Percentiles rank a stretch among this genome's conserved stretches.
These are phyloP conservation scores for Backusella luteola DNA, from an alignment of 192 early-diverging fungal genomes.

Conservation along the genomic window DNA sequence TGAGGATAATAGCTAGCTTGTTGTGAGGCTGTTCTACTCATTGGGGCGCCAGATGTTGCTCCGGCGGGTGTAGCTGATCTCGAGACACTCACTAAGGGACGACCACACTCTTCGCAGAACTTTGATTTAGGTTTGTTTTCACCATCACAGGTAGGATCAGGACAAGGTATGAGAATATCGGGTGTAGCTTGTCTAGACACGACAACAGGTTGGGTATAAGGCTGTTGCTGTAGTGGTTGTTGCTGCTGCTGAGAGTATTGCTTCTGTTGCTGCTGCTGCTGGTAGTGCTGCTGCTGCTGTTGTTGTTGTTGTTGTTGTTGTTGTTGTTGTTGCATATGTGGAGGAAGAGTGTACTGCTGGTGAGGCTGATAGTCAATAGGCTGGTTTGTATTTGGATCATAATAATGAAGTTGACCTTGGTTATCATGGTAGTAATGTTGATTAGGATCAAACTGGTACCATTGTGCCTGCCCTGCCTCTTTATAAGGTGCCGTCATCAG, in stretches of 20 bases:
- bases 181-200: constrained; percentile 13
- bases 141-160: constrained; percentile 40
- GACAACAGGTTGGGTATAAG: neutral
- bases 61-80: constrained; percentile 36
- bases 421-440: constrained; percentile 36
- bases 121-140: constrained; percentile 49
- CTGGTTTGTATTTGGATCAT: constrained; percentile 34
- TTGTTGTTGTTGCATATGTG: neutral
- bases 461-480: constrained; percentile 14
- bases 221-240: neutral
- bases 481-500: constrained; percentile 11
- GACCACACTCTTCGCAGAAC: constrained; percentile 56
- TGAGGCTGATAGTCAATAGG: constrained; percentile 22
- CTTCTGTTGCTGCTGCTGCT: neutral
- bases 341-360: neutral
- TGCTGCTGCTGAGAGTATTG: neutral
- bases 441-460: constrained; percentile 32
- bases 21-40: neutral
- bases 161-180: constrained; percentile 27
- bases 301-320: neutral
- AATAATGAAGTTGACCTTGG: constrained; percentile 29
- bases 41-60: neutral
- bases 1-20: constrained; percentile 1
- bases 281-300: constrained; percentile 9
- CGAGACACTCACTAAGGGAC: constrained; percentile 33